A percentile compares a stretch with the other conserved stretches of the same genome.
phyloP scores from a whole-genome alignment of 306 rosid species.

The Potentilla sterilis region DNA sequence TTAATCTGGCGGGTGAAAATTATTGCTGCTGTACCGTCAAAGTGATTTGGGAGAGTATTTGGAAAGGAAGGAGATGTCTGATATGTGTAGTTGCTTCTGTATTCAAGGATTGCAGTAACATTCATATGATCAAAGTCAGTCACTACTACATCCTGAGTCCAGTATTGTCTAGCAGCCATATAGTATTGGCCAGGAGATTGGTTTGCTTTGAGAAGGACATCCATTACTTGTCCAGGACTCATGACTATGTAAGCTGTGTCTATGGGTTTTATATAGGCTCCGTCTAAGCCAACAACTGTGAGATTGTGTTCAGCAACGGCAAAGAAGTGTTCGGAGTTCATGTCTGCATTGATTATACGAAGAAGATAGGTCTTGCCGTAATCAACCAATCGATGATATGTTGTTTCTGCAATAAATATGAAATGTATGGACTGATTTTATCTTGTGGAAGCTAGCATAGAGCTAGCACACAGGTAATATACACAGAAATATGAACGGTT shows the following conservation, averaged over 20 bases:
- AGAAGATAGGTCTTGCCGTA: slow-evolving; percentile 32
- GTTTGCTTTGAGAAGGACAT: slow-evolving; percentile 21
- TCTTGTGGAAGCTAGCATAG: not conserved
- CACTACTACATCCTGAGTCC: not conserved
- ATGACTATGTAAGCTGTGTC: slow-evolving; percentile 8
- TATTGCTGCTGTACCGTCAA: no score
- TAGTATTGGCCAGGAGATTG: slow-evolving; percentile 21
- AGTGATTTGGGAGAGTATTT: no score
- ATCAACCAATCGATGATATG: slow-evolving; percentile 7
- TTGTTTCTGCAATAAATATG: not conserved
- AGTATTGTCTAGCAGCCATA: slow-evolving; percentile 22
- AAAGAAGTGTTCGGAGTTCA: slow-evolving; percentile 31
- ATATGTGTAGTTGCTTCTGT: not conserved
- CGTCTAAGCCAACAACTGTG: slow-evolving; percentile 24
- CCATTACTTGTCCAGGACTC: slow-evolving; percentile 29
- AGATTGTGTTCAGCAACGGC: slow-evolving; percentile 20
- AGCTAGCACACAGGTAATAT: not conserved
- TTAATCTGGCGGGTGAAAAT: no score
- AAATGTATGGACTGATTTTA: not conserved
- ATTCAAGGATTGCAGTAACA: slow-evolving; percentile 27
- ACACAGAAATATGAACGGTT: not conserved
- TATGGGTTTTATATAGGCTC: slow-evolving; percentile 21
- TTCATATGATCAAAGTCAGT: slow-evolving; percentile 25
- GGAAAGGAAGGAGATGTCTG: no score
- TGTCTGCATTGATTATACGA: slow-evolving; percentile 23